Evolutionary conservation across 2,329 filamentous ascomycete species (phyloP), one percentile per base, ranked within the genome.

Genomic region (Juglanconis juglandina): DNA sequence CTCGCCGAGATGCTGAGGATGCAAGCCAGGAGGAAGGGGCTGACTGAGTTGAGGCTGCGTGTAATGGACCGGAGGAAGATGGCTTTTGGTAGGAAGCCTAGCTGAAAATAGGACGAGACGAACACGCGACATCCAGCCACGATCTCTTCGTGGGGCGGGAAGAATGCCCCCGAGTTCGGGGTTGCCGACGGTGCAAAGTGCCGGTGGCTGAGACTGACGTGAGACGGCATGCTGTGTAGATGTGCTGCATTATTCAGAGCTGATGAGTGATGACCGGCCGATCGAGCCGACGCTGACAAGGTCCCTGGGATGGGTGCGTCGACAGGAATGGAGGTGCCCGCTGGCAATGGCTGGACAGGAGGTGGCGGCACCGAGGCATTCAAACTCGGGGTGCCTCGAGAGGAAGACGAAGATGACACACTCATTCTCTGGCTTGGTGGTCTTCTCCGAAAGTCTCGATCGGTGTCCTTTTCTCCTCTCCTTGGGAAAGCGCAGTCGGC

Each of bases 81-180:
- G 3, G 66, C 62, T 53, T 72, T 71, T 11, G 71, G 70, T 11
- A 73, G 63, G 58, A 73, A 73, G 8, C 71, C 71, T 2, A 72
- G 67, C 60, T 71, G 69, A 58, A 72, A 72, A 53, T 70, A 71
- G 10, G 66, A 71, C 1, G 66, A 69, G 32, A 68, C 64, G 30
- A 72, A 68, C 5, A 65, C 65, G n/a, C 66, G 67, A 35, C 66
- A 67, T 11, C 68, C 69, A 35, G 70, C 68, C 24, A 70, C 67
- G 9, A 72, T 63, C 48, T 71, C 69, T 3, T 68, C 62, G 42
- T 66, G 60, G 2, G 69, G 68, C n/a, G 62, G 62, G 32, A 64
- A 62, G 30, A 5, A 64, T 33, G 46, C 56, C 7, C 56, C 51
- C 3, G 59, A 30, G 2, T 54, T 52, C 35, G 37, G 51, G 7